Evolutionary conservation across 169 alveolate species (phyloP).

Genomic region (Plasmodium adleri): DNA sequence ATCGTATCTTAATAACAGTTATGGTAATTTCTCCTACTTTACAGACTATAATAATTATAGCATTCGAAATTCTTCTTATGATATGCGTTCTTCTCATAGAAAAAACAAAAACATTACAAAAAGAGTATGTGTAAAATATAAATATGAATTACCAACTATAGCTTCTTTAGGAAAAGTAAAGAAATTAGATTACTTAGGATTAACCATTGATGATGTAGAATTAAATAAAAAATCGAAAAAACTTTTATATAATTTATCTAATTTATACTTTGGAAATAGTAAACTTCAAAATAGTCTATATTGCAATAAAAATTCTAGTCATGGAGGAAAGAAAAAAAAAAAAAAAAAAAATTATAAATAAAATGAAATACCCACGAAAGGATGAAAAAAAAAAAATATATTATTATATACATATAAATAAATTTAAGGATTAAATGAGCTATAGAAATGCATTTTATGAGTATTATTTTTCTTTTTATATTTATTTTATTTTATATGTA

Average conservation of each 20-base stretch:
- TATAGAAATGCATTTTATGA: no score
- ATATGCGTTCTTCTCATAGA: neutral
- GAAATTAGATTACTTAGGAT: conserved; percentile 39
- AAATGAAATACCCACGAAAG: neutral
- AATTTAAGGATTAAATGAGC: no score
- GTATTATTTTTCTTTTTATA: no score
- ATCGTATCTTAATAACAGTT: neutral
- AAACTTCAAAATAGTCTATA: neutral
- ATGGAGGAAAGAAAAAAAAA: conserved; percentile 12
- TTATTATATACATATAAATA: conserved; percentile 2
- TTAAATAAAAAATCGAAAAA: conserved; percentile 13
- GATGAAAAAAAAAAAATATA: neutral
- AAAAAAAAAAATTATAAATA: conserved; percentile 1
- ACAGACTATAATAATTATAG: conserved; percentile 5
- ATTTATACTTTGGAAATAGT: conserved; percentile 23
- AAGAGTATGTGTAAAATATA: conserved; percentile 14
- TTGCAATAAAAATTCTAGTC: neutral
- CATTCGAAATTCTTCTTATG: neutral
- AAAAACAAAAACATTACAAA: conserved; percentile 11
- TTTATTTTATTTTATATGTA: no score
- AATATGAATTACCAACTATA: conserved; percentile 72
- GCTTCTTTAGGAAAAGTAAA: conserved; percentile 75
- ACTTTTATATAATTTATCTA: conserved; percentile 48
- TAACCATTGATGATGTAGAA: conserved; percentile 17
- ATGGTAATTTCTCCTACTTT: conserved; percentile 19